These are phyloP conservation scores for Hypoxylon sp. DNA, from an alignment of 2,329 filamentous ascomycete species.

Conservation along the genomic window DNA sequence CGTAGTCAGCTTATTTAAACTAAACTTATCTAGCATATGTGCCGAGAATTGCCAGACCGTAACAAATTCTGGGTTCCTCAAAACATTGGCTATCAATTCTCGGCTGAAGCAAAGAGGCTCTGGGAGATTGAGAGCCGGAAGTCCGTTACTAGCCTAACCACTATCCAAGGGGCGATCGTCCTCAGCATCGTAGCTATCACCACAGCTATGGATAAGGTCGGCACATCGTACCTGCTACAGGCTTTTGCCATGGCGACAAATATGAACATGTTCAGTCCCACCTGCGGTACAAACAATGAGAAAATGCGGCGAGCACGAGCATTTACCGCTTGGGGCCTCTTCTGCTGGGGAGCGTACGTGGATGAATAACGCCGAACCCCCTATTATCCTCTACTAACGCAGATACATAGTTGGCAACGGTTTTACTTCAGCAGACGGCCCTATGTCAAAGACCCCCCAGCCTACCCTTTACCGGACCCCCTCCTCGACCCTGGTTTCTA, in stretches of 20 bases:
- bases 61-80: constrained; percentile 57
- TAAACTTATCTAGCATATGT: constrained; percentile 50
- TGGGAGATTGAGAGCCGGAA: constrained; percentile 53
- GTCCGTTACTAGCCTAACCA: constrained; percentile 50
- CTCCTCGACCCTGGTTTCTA: constrained; percentile 50
- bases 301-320: constrained; percentile 48
- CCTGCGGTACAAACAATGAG: constrained; percentile 33
- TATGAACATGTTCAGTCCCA: constrained; percentile 53
- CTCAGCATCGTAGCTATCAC: constrained; percentile 52
- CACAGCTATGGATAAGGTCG: constrained; percentile 58
- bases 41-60: constrained; percentile 49
- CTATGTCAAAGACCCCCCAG: constrained; percentile 46
- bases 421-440: constrained; percentile 50
- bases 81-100: constrained; percentile 55
- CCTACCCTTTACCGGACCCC: constrained; percentile 51
- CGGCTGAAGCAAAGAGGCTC: constrained; percentile 56
- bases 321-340: constrained; percentile 57
- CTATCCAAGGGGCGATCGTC: constrained; percentile 56
- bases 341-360: constrained; percentile 54
- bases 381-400: constrained; percentile 1
- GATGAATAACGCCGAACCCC: not conserved
- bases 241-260: constrained; percentile 54
- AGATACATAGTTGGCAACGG: constrained; percentile 45
- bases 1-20: not conserved
- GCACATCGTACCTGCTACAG: constrained; percentile 55